A percentile compares a stretch with the other conserved stretches of the same genome.
Conservation (phyloP, 768 basidiomycete genomes). For the Collybia mongolica region DNA sequence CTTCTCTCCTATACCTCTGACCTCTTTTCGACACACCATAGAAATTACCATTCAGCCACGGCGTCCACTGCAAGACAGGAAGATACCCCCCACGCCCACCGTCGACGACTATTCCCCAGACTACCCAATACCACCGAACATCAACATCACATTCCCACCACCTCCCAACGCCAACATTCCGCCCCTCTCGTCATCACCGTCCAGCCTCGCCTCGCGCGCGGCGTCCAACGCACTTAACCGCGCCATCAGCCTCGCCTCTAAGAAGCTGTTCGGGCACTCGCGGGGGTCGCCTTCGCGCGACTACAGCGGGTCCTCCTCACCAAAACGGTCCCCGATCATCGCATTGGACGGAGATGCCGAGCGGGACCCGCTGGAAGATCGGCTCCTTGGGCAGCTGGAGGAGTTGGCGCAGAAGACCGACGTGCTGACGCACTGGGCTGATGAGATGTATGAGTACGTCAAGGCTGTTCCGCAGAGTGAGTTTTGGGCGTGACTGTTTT, state of each 20-base stretch:
- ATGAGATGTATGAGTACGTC: constrained; percentile 89
- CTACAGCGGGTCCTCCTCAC: constrained; percentile 49
- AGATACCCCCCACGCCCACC: constrained; percentile 45
- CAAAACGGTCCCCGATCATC: constrained; percentile 56
- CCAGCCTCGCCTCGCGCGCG: constrained; percentile 55
- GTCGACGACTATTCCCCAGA: constrained; percentile 44
- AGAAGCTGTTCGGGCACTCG: constrained; percentile 63
- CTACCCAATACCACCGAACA: constrained; percentile 46
- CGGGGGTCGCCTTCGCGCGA: constrained; percentile 37
- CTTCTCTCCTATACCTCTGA: neutral
- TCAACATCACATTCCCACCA: constrained; percentile 34
- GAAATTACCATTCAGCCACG: constrained; percentile 65
- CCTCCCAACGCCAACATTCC: constrained; percentile 39
- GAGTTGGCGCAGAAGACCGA: constrained; percentile 96
- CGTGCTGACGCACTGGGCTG: constrained; percentile 90
- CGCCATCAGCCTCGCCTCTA: constrained; percentile 77
- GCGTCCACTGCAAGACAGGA: constrained; percentile 58
- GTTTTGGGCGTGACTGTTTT: constrained; percentile 24
- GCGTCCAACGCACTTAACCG: constrained; percentile 76
- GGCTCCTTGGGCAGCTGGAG: constrained; percentile 77
- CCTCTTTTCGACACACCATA: constrained; percentile 21
- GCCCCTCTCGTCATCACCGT: constrained; percentile 66
- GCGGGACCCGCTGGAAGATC: constrained; percentile 77
- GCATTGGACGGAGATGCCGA: constrained; percentile 41
- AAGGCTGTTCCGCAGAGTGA: constrained; percentile 82